These are phyloP conservation scores for Cryptosporidium xiaoi DNA, from an alignment of 169 alveolate species.

Conservation along the genomic window DNA sequence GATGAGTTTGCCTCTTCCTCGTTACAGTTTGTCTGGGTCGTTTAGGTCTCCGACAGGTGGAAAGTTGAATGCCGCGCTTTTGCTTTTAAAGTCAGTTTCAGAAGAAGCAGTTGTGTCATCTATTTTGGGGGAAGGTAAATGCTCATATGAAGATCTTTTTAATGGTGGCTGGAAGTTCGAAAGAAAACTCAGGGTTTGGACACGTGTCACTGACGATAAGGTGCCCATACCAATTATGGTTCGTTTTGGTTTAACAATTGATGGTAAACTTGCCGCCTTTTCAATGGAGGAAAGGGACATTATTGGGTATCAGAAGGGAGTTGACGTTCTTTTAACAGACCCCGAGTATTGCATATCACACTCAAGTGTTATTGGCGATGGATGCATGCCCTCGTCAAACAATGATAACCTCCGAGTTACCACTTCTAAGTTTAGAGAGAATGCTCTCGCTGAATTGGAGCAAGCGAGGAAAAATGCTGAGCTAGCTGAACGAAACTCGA, in stretches of 20 bases:
- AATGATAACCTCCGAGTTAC: constrained; percentile 2
- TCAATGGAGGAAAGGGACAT: constrained; percentile 54
- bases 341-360: constrained; percentile 1
- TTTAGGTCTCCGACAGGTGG: constrained; percentile 58
- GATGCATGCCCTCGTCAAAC: constrained; percentile 34
- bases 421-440: constrained; percentile 9
- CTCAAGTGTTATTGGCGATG: constrained; percentile 31
- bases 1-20: constrained; percentile 22
- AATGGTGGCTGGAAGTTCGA: constrained; percentile 72
- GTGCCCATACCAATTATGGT: constrained; percentile 66
- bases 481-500: constrained; percentile 19
- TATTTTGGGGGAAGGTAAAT: constrained; percentile 16
- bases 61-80: constrained; percentile 18
- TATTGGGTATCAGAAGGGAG: constrained; percentile 12
- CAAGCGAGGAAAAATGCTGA: constrained; percentile 49
- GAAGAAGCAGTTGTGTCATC: constrained; percentile 62
- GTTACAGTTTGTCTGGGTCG: constrained; percentile 25
- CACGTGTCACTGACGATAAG: constrained; percentile 8
- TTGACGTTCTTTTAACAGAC: constrained; percentile 45
- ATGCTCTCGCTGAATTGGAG: constrained; percentile 21
- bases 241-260: constrained; percentile 48
- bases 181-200: constrained; percentile 55
- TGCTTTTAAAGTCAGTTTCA: constrained; percentile 13
- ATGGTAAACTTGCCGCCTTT: constrained; percentile 49
- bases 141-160: constrained; percentile 41